Evolutionary conservation across 2,329 filamentous ascomycete genomes (phyloP).

Genomic region (Ophiocordyceps camponoti-floridani): DNA sequence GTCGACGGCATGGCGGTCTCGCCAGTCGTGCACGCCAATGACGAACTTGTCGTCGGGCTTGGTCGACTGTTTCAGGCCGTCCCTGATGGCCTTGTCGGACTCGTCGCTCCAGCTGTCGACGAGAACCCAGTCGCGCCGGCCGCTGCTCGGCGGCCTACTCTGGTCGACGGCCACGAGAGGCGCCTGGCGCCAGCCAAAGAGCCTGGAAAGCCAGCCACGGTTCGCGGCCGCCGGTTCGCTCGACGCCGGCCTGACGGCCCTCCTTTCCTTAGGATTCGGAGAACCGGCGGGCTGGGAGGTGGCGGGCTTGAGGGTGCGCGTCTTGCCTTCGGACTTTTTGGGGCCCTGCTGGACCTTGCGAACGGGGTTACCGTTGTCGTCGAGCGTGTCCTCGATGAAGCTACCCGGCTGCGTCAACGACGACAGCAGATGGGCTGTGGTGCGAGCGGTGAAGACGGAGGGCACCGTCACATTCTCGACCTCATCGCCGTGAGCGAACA

Average conservation of each 20-base stretch:
- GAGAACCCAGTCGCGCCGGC: conserved; percentile 55
- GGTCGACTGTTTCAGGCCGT: conserved; percentile 13
- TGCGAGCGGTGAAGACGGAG: conserved; percentile 85
- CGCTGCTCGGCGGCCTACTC: conserved; percentile 52
- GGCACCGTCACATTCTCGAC: conserved; percentile 91
- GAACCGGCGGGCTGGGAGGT: conserved; percentile 3
- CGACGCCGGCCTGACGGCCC: conserved; percentile 8
- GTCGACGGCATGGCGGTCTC: conserved; percentile 44
- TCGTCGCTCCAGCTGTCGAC: conserved; percentile 48
- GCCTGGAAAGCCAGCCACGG: conserved; percentile 24
- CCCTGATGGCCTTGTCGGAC: conserved; percentile 24
- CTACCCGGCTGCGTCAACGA: conserved; percentile 62
- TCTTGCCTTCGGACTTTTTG: conserved; percentile 17
- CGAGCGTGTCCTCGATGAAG: conserved; percentile 39
- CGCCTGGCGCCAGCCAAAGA: conserved; percentile 19
- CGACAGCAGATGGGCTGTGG: conserved; percentile 81
- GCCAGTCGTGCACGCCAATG: conserved; percentile 77
- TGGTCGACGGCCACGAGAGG: conserved; percentile 24
- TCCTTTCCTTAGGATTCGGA: conserved; percentile 9
- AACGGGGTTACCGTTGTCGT: conserved; percentile 40
- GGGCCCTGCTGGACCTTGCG: conserved; percentile 33
- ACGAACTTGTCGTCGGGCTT: conserved; percentile 36
- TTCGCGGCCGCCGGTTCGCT: conserved; percentile 6
- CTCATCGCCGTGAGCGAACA: conserved; percentile 86
- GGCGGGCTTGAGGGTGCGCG: conserved; percentile 13